phyloP scores from a whole-genome alignment of 805 yeast genomes.

The Spathaspora sp. region DNA sequence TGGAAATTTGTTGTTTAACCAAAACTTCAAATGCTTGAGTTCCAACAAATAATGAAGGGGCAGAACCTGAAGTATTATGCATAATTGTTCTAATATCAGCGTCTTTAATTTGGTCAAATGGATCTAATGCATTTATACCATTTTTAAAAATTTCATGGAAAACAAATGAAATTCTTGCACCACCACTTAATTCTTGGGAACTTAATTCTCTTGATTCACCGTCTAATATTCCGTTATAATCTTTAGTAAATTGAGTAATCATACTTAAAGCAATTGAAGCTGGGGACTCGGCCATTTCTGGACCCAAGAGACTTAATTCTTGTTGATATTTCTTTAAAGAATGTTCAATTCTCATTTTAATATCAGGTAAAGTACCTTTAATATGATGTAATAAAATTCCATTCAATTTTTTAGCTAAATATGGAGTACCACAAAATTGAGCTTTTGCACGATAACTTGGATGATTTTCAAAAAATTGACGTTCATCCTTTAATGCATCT shows the following conservation, averaged over 20 bases:
- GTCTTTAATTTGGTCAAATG: constrained; percentile 94
- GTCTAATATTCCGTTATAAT: constrained; percentile 83
- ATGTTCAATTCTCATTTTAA: constrained; percentile 82
- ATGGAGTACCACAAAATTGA: constrained; percentile 98
- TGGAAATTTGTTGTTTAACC: constrained; percentile 86
- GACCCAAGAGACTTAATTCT: constrained; percentile 78
- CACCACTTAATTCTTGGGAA: constrained; percentile 90
- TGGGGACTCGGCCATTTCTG: constrained; percentile 85
- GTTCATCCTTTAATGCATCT: constrained; percentile 81
- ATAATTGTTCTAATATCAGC: constrained; percentile 94
- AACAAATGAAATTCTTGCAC: constrained; percentile 95
- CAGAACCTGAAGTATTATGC: constrained; percentile 94
- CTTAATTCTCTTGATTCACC: constrained; percentile 92
- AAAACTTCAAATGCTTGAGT: constrained; percentile 95
- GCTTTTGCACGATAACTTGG: constrained; percentile 90
- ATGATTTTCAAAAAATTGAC: constrained; percentile 78
- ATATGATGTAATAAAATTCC: constrained; percentile 87
- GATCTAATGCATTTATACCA: constrained; percentile 89
- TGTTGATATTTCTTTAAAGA: constrained; percentile 80
- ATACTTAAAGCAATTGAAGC: constrained; percentile 84
- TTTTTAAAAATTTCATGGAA: constrained; percentile 94
- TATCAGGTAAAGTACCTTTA: constrained; percentile 67
- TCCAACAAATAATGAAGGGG: constrained; percentile 95
- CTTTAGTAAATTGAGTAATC: constrained; percentile 90
- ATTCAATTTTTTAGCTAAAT: constrained; percentile 86